Base-by-base conservation (phyloP, 371 early-diverging fungal genomes). In the Mucor plumbeus region DNA sequence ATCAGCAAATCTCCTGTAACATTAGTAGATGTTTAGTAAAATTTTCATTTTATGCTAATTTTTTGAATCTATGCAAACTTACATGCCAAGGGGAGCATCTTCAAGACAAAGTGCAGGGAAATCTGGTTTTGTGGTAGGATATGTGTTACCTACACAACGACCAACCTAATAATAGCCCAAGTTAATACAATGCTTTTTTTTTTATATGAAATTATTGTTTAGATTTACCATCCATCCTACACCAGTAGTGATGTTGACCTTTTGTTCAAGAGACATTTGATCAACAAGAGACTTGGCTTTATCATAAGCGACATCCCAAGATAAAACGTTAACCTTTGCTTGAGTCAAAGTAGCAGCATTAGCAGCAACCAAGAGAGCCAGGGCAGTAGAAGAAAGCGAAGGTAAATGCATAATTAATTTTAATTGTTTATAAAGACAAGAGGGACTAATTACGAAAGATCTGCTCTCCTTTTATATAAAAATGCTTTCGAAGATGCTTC, bases 41-140 rank as follows among this genome's bases (percentile, higher is more conserved):
- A 26, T 26, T 26, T 26, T 26, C 10, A 14, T 15, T 3, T 26
- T 21, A 26, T 50, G n/a, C 4, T 4, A 4, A 8, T 1, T 50
- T 9, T 8, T 26, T 11, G 26, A 8, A 11, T 19, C 0, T 21
- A 50, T 7, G 11, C 15, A 41, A 10, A 7, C 13, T 26, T 50
- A 47, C 47, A 26, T 26, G 26, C 47, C 4, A 80, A 55, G 8
- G 3, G 87, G 87, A 11, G 79, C 73, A 71, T 87, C 86, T 68
- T 82, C 86, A 33, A 89, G 65, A 69, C 89, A 89, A 6, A 87
- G 71, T 6, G 83, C 81, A 40, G 83, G 83, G 61, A 87, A 89
- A 19, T 72, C 60, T 19, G 66, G 66, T 5, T 60, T 41, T 6
- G 60, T 55, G 14, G 71, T 63, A 4, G 69, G 7, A n/a, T 44